These are phyloP conservation scores for Paratinospora sagittata DNA, from an alignment of 164 flowering plant genomes.

Conservation along the genomic window DNA sequence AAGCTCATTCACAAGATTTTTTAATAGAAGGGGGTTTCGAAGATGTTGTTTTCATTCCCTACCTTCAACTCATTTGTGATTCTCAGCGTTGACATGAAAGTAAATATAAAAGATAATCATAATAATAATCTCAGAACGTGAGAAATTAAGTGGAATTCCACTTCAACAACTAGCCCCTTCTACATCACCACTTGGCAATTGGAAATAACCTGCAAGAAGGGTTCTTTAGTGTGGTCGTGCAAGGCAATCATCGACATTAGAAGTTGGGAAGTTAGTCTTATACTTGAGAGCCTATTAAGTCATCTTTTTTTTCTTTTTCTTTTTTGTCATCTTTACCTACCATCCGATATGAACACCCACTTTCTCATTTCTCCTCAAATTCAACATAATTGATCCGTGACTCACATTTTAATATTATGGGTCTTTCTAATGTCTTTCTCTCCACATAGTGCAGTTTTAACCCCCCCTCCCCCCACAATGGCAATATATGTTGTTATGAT, in stretches of 20 bases:
- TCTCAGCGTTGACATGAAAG: neutral
- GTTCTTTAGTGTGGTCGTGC: neutral
- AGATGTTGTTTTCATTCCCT: neutral
- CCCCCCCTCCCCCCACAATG: too few species aligned
- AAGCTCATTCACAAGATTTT: neutral
- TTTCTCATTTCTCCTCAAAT: neutral
- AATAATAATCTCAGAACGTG: neutral
- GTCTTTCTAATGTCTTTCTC: too few species aligned
- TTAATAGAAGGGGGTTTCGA: neutral
- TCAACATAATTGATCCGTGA: neutral
- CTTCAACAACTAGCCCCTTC: neutral
- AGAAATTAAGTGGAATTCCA: neutral
- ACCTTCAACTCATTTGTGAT: neutral
- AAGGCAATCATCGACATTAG: neutral
- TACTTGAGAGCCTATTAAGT: neutral
- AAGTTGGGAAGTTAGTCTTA: neutral
- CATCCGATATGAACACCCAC: neutral
- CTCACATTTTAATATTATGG: too few species aligned
- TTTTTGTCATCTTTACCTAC: conserved; percentile 1
- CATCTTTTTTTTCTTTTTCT: neutral
- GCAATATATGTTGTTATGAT: too few species aligned
- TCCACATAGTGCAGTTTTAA: too few species aligned
- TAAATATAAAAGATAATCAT: too few species aligned
- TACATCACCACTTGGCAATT: neutral
- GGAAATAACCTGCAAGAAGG: neutral